These are phyloP conservation scores for Marasmius tenuissimus DNA, from an alignment of 1,284 basidiomycete species.

Conservation along the genomic window DNA sequence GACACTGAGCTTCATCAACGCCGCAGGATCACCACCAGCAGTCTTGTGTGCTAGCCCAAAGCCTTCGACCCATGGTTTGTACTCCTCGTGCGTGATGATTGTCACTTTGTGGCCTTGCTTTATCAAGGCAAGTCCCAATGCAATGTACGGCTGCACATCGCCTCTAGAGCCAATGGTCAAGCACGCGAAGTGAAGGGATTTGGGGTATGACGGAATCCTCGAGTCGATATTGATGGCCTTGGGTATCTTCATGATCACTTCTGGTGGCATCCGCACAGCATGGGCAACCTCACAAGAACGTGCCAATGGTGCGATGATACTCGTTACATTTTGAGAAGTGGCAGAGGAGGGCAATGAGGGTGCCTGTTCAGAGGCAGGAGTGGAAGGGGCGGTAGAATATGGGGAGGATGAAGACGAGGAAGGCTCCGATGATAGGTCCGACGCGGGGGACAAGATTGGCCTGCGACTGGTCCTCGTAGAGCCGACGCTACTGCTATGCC, in stretches of 20 bases:
- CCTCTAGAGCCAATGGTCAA: conserved; percentile 53
- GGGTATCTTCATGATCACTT: conserved; percentile 32
- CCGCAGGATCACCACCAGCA: conserved; percentile 80
- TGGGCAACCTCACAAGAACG: conserved; percentile 22
- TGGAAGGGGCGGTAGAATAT: conserved; percentile 3
- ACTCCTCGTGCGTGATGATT: conserved; percentile 67
- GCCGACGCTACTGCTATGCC: too few species aligned
- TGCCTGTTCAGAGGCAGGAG: neutral
- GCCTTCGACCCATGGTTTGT: conserved; percentile 57
- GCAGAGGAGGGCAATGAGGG: conserved; percentile 12
- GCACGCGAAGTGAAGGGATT: conserved; percentile 42
- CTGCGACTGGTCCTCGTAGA: too few species aligned
- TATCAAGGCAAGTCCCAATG: conserved; percentile 44
- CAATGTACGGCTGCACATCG: conserved; percentile 55
- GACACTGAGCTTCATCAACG: conserved; percentile 61
- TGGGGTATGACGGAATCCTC: conserved; percentile 29
- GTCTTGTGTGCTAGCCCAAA: conserved; percentile 70
- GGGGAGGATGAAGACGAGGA: conserved; percentile 10
- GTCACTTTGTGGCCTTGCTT: conserved; percentile 55
- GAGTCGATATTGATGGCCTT: conserved; percentile 50
- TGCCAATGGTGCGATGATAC: conserved; percentile 38
- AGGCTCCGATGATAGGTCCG: neutral
- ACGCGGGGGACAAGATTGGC: neutral
- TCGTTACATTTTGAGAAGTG: conserved; percentile 27
- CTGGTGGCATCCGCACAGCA: conserved; percentile 9